Evolutionary conservation across 176 grass and related monocot species (phyloP).

Genomic region (Oryza australiensis): DNA sequence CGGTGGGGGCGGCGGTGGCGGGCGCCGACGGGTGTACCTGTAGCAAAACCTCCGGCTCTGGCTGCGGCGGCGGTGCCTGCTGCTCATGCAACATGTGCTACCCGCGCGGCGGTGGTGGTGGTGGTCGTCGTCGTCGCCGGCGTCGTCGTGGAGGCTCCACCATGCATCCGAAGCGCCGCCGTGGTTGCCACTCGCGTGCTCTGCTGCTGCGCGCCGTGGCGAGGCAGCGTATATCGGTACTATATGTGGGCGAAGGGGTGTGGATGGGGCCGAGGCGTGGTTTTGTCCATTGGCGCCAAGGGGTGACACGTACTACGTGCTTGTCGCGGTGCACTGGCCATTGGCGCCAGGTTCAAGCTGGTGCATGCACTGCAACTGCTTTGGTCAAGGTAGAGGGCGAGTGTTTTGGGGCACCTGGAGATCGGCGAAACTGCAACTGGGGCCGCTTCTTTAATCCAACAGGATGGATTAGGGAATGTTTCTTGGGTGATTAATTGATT

Average conservation of each 20-base stretch:
- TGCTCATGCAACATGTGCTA: slow-evolving; percentile 65
- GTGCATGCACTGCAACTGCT: not conserved
- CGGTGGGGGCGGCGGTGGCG: not conserved
- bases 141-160: slow-evolving; percentile 18
- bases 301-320: slow-evolving; percentile 52
- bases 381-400: not conserved
- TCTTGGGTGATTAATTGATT: not conserved
- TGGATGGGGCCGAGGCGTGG: not conserved
- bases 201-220: not conserved
- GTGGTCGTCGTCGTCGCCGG: slow-evolving; percentile 20
- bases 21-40: slow-evolving; percentile 3
- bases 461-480: not conserved
- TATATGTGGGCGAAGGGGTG: too few relatives aligned
- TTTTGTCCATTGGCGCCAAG: slow-evolving; percentile 33
- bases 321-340: slow-evolving; percentile 1
- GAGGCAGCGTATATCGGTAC: too few relatives aligned
- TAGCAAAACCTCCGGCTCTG: not conserved
- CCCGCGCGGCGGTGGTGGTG: slow-evolving; percentile 15
- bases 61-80: slow-evolving; percentile 19
- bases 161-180: slow-evolving; percentile 20
- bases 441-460: not conserved
- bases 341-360: not conserved
- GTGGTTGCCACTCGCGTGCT: not conserved
- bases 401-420: not conserved
- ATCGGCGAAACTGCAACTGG: not conserved